Percentiles rank a stretch among this genome's conserved stretches.
These are phyloP conservation scores for Pseudonectria foliicola DNA, from an alignment of 2,329 filamentous ascomycete genomes.

Conservation along the genomic window DNA sequence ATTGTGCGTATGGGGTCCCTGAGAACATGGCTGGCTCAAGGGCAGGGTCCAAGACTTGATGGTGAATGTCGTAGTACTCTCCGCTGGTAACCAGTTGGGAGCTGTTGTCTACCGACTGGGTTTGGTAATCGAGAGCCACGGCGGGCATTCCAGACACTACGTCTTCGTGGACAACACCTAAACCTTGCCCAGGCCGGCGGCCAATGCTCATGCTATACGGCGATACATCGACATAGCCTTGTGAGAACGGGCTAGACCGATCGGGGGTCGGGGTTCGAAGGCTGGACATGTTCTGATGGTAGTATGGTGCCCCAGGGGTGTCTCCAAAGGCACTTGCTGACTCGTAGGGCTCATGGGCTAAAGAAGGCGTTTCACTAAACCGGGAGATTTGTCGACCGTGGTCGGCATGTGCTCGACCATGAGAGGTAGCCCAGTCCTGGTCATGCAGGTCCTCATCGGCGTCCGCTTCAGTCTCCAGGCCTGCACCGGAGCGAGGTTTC, in stretches of 20 bases:
- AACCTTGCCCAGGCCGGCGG: constrained; percentile 5
- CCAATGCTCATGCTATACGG: constrained; percentile 7
- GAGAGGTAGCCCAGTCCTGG: constrained; percentile 14
- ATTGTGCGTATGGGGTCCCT: constrained; percentile 3
- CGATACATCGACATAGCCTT: constrained; percentile 8
- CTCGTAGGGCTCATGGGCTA: constrained; percentile 7
- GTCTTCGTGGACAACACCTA: constrained; percentile 5
- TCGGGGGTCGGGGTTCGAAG: constrained; percentile 9
- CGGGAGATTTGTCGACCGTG: constrained; percentile 11
- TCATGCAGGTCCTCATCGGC: constrained; percentile 15
- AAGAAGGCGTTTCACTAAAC: constrained; percentile 12
- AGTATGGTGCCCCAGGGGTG: constrained; percentile 5
- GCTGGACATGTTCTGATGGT: constrained; percentile 3
- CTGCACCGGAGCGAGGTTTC: constrained; percentile 18
- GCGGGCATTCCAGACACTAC: constrained; percentile 14
- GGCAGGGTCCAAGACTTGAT: not conserved
- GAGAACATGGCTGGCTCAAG: constrained; percentile 9
- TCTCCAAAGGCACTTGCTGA: constrained; percentile 2
- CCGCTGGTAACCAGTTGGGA: constrained; percentile 4
- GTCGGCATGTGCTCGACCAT: constrained; percentile 1
- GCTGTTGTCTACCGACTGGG: constrained; percentile 4
- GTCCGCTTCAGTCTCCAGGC: constrained; percentile 25
- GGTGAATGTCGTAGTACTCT: constrained; percentile 6
- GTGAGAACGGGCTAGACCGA: constrained; percentile 6
- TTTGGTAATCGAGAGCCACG: constrained; percentile 11